Percentiles rank a stretch among this genome's conserved stretches.
phyloP scores from a whole-genome alignment of 2,329 filamentous ascomycete genomes.

The Lecanicillium sp. region DNA sequence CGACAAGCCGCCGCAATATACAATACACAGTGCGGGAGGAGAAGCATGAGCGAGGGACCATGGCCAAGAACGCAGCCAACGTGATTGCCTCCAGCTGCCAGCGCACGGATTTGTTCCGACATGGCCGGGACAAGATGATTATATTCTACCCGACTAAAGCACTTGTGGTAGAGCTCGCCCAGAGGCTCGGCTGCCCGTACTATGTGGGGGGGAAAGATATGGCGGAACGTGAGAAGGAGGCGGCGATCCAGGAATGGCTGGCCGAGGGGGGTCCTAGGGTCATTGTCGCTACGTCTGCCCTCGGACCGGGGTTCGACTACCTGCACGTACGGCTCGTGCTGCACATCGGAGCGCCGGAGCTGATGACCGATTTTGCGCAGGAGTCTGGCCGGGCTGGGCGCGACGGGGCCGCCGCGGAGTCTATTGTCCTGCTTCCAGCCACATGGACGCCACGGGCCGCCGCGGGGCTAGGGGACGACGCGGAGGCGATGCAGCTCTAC shows the following conservation, averaged over 20 bases:
- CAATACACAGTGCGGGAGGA: conserved; percentile 4
- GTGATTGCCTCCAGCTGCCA: background rate
- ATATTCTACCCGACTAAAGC: conserved; percentile 4
- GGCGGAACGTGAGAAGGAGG: background rate
- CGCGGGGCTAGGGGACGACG: background rate
- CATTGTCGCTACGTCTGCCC: conserved; percentile 5
- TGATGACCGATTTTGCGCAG: conserved; percentile 9
- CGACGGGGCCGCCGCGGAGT: conserved; percentile 4
- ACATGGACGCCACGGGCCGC: background rate
- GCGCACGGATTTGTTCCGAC: background rate
- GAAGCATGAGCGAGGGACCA: background rate
- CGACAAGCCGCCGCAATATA: conserved; percentile 10
- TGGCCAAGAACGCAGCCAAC: background rate
- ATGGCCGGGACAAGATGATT: background rate
- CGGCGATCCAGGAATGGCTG: conserved; percentile 5
- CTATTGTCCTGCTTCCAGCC: conserved; percentile 2
- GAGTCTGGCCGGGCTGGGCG: conserved; percentile 4
- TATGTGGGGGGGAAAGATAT: conserved; percentile 3
- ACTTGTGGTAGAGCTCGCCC: conserved; percentile 3
- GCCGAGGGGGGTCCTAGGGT: background rate
- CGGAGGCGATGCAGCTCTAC: conserved; percentile 12
- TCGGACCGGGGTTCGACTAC: conserved; percentile 11
- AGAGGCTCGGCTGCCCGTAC: background rate
- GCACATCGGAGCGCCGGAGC: background rate
- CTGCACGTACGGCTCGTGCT: conserved; percentile 3